Conservation (phyloP, 805 yeast species). For the Cephaloascus fragrans region DNA sequence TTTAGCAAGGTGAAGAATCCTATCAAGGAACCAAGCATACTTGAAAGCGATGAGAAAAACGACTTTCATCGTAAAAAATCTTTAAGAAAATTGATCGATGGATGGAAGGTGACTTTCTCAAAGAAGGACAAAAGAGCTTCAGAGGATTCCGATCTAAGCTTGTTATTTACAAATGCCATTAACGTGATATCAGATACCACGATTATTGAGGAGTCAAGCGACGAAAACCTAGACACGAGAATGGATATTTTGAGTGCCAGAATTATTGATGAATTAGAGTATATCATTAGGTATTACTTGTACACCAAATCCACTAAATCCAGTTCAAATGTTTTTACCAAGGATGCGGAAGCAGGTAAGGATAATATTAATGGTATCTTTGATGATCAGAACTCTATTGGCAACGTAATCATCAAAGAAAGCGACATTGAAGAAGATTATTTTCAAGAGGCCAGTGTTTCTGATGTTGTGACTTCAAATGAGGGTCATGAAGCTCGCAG, state of each 20-base stretch:
- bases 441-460: neutral
- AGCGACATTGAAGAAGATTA: neutral
- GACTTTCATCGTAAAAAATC: slow-evolving; percentile 19
- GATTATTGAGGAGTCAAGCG: slow-evolving; percentile 5
- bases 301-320: too few relatives aligned
- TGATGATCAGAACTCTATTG: slow-evolving; percentile 4
- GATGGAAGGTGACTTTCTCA: slow-evolving; percentile 28
- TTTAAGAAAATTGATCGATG: slow-evolving; percentile 25
- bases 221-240: slow-evolving; percentile 18
- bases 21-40: neutral
- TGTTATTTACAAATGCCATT: slow-evolving; percentile 9
- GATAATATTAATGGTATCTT: neutral
- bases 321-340: too few relatives aligned
- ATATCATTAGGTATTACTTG: slow-evolving; percentile 34
- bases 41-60: neutral
- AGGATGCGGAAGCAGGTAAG: slow-evolving; percentile 1
- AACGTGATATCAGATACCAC: slow-evolving; percentile 4
- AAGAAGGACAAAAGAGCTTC: slow-evolving; percentile 4
- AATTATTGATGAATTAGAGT: slow-evolving; percentile 60
- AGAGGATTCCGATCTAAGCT: slow-evolving; percentile 9
- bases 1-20: slow-evolving; percentile 3
- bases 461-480: too few relatives aligned
- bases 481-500: too few relatives aligned
- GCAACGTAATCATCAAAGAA: neutral
- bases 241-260: slow-evolving; percentile 63